These are phyloP conservation scores for Stagonosporopsis rhizophila DNA, from an alignment of 2,329 filamentous ascomycete species.

Conservation along the genomic window DNA sequence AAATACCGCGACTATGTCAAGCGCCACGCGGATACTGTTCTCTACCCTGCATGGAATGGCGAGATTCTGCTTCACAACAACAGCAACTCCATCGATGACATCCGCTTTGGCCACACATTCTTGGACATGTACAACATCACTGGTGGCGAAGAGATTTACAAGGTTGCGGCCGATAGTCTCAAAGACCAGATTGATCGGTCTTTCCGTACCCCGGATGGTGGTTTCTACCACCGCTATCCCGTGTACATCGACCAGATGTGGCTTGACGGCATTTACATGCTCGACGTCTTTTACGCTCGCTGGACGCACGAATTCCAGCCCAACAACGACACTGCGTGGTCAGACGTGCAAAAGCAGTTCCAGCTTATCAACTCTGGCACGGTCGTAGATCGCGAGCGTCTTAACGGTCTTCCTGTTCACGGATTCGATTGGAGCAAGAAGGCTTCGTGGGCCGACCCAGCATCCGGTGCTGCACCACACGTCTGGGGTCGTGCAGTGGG, in stretches of 20 bases:
- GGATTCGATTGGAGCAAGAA: constrained; percentile 60
- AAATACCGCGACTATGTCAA: constrained; percentile 50
- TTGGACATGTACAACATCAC: constrained; percentile 49
- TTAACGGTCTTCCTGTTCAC: constrained; percentile 58
- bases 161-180: constrained; percentile 53
- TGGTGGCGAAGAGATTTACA: constrained; percentile 52
- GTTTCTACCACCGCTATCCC: constrained; percentile 59
- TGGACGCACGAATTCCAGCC: constrained; percentile 38
- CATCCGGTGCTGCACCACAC: constrained; percentile 58
- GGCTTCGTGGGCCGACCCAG: constrained; percentile 59
- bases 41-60: constrained; percentile 44
- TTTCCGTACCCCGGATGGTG: constrained; percentile 56
- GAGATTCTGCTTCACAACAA: constrained; percentile 24
- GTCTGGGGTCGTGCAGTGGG: constrained; percentile 62
- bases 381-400: constrained; percentile 48
- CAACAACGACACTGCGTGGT: constrained; percentile 45
- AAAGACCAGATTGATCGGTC: constrained; percentile 55
- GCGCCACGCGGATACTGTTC: constrained; percentile 56
- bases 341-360: too few relatives aligned
- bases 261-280: constrained; percentile 57
- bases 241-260: constrained; percentile 61
- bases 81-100: constrained; percentile 55
- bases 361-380: too few relatives aligned
- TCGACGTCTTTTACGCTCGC: constrained; percentile 35
- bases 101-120: constrained; percentile 58